Conservation (phyloP, 371 early-diverging fungal genomes). For the Actinomucor elegans region DNA sequence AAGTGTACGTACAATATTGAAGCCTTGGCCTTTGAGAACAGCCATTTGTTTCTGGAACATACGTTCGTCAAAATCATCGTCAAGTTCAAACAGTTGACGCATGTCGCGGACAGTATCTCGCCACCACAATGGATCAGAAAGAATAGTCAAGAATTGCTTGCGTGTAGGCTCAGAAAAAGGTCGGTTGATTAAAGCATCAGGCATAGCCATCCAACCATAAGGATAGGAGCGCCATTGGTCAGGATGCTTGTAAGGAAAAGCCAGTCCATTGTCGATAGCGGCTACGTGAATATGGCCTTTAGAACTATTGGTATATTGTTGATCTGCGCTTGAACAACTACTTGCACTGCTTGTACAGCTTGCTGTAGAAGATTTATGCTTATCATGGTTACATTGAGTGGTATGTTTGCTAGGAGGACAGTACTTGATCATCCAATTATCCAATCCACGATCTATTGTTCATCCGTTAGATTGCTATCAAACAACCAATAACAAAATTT, state of each 20-base stretch:
- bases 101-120: constrained; percentile 67
- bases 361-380: not conserved
- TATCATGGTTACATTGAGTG: not conserved
- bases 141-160: constrained; percentile 60
- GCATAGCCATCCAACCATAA: constrained; percentile 83
- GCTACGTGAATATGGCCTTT: constrained; percentile 65
- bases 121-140: constrained; percentile 83
- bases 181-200: constrained; percentile 49
- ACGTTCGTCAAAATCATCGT: constrained; percentile 74
- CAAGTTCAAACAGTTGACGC: constrained; percentile 63
- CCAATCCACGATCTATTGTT: constrained; percentile 73
- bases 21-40: constrained; percentile 86
- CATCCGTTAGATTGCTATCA: not conserved
- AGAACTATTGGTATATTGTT: constrained; percentile 13
- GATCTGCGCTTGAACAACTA: constrained; percentile 1
- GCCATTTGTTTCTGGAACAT: constrained; percentile 84
- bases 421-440: constrained; percentile 90
- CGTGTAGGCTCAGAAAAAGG: constrained; percentile 75
- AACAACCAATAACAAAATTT: too few species aligned
- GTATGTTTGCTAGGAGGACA: constrained; percentile 30
- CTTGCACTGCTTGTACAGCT: constrained; percentile 19
- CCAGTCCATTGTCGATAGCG: constrained; percentile 92
- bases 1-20: constrained; percentile 74
- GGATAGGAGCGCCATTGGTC: constrained; percentile 90
- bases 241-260: constrained; percentile 93